Conservation (phyloP, 106 monocot genomes). For the Alisma plantagoaquatica region DNA sequence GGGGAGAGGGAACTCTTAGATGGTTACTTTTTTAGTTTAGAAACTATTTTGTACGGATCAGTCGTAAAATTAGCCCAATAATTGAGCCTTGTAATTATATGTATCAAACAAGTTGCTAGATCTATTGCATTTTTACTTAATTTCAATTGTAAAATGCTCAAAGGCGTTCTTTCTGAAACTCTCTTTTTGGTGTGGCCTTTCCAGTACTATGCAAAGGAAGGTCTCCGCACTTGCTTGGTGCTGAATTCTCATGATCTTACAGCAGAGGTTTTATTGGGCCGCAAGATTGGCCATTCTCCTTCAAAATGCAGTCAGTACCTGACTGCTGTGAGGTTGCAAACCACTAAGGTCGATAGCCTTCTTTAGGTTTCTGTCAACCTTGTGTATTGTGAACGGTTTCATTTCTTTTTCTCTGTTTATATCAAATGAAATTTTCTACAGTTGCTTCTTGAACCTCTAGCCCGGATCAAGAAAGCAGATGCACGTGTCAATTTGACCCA, state of each 20-base stretch:
- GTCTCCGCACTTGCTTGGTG: slow-evolving; percentile 67
- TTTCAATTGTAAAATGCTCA: neutral
- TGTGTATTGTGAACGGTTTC: neutral
- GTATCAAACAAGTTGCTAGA: no score
- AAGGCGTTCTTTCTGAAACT: neutral
- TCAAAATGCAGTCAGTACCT: slow-evolving; percentile 40
- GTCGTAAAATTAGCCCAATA: no score
- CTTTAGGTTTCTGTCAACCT: neutral
- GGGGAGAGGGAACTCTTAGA: no score
- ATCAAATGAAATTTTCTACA: slow-evolving; percentile 12
- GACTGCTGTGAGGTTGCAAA: slow-evolving; percentile 65
- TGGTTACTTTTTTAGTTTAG: no score
- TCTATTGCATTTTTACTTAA: neutral
- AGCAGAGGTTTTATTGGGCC: slow-evolving; percentile 60
- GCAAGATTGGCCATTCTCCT: slow-evolving; percentile 52
- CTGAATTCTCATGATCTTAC: slow-evolving; percentile 79
- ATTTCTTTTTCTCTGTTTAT: neutral
- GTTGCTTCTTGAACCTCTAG: slow-evolving; percentile 88
- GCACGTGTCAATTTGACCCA: slow-evolving; percentile 71
- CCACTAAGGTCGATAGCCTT: slow-evolving; percentile 47
- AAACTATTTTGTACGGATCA: no score
- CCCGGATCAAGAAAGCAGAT: slow-evolving; percentile 85
- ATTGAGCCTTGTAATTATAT: no score
- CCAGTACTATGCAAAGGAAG: slow-evolving; percentile 84
- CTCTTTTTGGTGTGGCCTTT: slow-evolving; percentile 4